These are phyloP conservation scores for Carex littledalei DNA, from an alignment of 176 grass and related monocot species.

Conservation along the genomic window DNA sequence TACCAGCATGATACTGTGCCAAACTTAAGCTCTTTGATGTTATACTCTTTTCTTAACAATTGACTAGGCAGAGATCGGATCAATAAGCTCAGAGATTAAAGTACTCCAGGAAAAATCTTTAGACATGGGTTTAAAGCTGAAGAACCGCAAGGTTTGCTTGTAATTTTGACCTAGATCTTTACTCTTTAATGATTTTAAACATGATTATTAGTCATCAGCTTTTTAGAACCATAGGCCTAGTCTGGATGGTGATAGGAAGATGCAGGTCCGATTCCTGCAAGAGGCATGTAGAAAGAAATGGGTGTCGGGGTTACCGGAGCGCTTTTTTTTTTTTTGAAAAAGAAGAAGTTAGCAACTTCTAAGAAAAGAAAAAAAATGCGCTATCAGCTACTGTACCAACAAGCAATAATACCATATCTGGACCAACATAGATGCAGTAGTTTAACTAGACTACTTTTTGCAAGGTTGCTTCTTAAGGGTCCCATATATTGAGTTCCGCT, in stretches of 20 bases:
- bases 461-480: neutral
- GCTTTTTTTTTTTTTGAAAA: neutral
- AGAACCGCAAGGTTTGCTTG: conserved; percentile 85
- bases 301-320: neutral
- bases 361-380: neutral
- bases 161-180: neutral
- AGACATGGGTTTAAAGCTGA: conserved; percentile 98
- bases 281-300: neutral
- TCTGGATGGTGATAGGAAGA: neutral
- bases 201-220: neutral
- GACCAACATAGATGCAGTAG: neutral
- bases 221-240: neutral
- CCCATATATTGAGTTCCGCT: neutral
- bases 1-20: neutral
- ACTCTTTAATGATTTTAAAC: neutral
- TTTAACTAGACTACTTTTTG: neutral
- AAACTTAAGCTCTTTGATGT: neutral
- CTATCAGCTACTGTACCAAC: neutral
- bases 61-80: conserved; percentile 97
- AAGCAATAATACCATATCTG: neutral
- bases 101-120: conserved; percentile 96
- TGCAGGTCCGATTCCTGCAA: neutral
- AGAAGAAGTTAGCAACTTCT: neutral
- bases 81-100: conserved; percentile 98
- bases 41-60: conserved; percentile 1